Base-by-base conservation (phyloP, 1,139 yeast species). In the Blastobotrys indianensis region DNA sequence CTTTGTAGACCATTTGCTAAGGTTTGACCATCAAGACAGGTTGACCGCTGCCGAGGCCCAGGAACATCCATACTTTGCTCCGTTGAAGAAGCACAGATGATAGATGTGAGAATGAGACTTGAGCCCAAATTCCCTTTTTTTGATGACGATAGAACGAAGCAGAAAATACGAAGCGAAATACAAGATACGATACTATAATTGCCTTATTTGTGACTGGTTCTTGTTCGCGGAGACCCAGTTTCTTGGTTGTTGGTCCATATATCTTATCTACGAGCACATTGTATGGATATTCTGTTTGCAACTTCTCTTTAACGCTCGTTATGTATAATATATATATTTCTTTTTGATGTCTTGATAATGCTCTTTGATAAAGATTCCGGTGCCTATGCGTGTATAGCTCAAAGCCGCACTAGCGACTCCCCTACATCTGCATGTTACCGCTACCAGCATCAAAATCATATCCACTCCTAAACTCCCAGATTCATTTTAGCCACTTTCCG, bases 41-140 rank as follows among this genome's bases (percentile, higher is more conserved):
- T 75, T 90, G 48, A 92, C 98, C 9, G 97, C 98, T 2, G 76
- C 77, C 64, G 97, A 94, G 66, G 97, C 98, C 17, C 83, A 94
- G 94, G 80, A 70, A 13, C 97, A 94, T 67, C 76, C 82, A 8
- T 86, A 80, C 60, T 83, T 83, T 60, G 68, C 62, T 34, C 70
- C 71, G n/a, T 61, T 69, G 29, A 50, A 63, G 40, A 51, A 38
- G 20, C 36, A 39, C 11, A 12, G 20, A 28, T 25, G 11, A 37
- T 20, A 12, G 10, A 37, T 20, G 29, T 4, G 6, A 35, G 12
- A 7, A 20, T 16, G n/a, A 34, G n/a, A 34, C 15, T 16, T 32
- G 5, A 16, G 3, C 10, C 13, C 10, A 2, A 28, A n/a, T 36
- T 35, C 11, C 11, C 11, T 7, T 17, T 33, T 33, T 33, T 33